phyloP scores from a whole-genome alignment of 1,139 yeast genomes.

The Taiozyma sp. region DNA sequence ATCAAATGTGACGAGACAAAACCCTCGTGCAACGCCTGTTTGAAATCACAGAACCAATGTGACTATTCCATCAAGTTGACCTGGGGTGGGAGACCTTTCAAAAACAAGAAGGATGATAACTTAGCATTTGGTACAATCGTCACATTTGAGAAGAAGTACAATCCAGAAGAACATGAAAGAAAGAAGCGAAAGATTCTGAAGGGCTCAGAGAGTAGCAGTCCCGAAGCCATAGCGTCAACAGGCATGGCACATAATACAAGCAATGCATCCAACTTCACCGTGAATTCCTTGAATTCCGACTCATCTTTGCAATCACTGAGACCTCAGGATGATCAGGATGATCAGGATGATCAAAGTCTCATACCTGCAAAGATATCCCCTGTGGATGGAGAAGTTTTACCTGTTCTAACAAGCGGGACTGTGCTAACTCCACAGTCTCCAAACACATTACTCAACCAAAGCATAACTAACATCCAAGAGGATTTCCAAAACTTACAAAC shows the following conservation, averaged over 20 bases:
- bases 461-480: slow-evolving; percentile 1
- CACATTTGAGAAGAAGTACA: slow-evolving; percentile 15
- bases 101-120: slow-evolving; percentile 28
- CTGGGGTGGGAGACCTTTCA: slow-evolving; percentile 77
- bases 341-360: neutral
- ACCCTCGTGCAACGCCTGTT: slow-evolving; percentile 61
- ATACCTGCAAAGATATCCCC: neutral
- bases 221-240: neutral
- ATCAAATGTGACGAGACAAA: slow-evolving; percentile 69
- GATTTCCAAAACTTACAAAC: slow-evolving; percentile 15
- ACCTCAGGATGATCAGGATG: neutral
- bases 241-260: neutral
- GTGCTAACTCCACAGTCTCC: neutral
- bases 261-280: neutral
- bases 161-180: slow-evolving; percentile 1
- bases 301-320: neutral
- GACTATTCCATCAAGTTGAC: slow-evolving; percentile 61
- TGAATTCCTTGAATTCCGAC: neutral
- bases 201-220: neutral
- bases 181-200: neutral
- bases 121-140: slow-evolving; percentile 15
- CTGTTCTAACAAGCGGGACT: neutral
- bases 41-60: slow-evolving; percentile 42
- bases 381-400: neutral
- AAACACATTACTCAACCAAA: neutral